phyloP scores from a whole-genome alignment of 176 grass and related monocot genomes.

The Cenchrus americanus region DNA sequence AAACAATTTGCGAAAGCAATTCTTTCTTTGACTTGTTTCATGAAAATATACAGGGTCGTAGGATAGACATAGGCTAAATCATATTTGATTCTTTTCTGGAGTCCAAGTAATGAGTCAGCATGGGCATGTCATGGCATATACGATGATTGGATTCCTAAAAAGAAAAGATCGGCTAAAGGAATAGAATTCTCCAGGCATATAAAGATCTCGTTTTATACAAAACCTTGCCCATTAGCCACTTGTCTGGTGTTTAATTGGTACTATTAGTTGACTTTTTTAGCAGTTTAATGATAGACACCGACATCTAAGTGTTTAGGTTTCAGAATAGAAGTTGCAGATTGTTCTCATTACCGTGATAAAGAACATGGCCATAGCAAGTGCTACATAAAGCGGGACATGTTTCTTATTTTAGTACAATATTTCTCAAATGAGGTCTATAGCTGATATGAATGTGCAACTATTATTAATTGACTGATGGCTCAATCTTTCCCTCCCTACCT shows the following conservation, averaged over 20 bases:
- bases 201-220: too few species aligned
- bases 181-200: not conserved
- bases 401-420: too few species aligned
- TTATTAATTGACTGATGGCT: too few species aligned
- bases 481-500: too few species aligned
- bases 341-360: conserved; percentile 5
- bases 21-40: not conserved
- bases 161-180: too few species aligned
- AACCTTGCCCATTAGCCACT: conserved; percentile 9
- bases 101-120: not conserved
- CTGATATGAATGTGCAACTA: too few species aligned
- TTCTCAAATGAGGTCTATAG: too few species aligned
- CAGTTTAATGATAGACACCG: conserved; percentile 28
- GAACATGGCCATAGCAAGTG: not conserved
- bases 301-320: conserved; percentile 26
- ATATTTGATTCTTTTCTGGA: not conserved
- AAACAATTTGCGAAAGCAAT: not conserved
- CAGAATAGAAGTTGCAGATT: not conserved
- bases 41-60: too few species aligned
- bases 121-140: not conserved
- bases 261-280: not conserved
- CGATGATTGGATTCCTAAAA: not conserved
- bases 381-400: conserved; percentile 29
- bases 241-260: conserved; percentile 37
- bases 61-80: not conserved